Evolutionary conservation across 1,284 basidiomycete genomes (phyloP).

Genomic region (Rhodotorula glutinis): DNA sequence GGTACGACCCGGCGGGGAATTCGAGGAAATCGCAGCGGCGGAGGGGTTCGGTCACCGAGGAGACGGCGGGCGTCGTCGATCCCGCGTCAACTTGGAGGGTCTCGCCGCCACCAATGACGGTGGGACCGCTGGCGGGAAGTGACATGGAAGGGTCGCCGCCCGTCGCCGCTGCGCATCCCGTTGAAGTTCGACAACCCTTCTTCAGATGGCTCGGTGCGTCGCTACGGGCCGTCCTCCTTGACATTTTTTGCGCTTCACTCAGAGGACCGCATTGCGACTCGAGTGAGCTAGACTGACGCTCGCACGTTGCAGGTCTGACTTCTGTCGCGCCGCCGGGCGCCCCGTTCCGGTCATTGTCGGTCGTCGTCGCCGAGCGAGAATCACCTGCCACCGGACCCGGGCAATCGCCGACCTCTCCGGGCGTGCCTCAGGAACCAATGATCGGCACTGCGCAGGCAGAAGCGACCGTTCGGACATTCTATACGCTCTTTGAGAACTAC

Average conservation of each 20-base stretch:
- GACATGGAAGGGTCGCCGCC: not conserved
- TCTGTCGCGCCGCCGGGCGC: conserved; percentile 9
- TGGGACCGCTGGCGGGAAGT: not conserved
- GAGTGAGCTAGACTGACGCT: not conserved
- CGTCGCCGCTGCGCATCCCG: not conserved
- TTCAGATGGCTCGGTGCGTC: conserved; percentile 14
- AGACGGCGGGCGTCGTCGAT: not conserved
- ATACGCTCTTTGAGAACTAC: conserved; percentile 14
- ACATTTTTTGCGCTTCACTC: too few relatives aligned
- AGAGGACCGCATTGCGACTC: too few relatives aligned
- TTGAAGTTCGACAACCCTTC: conserved; percentile 8
- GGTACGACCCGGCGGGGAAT: conserved; percentile 6
- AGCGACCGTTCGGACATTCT: conserved; percentile 6
- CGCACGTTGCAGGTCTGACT: not conserved
- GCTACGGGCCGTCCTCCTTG: too few relatives aligned
- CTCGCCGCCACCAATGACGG: not conserved
- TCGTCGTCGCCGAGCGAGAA: not conserved
- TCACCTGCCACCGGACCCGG: not conserved
- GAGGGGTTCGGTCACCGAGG: not conserved
- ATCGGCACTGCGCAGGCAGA: not conserved
- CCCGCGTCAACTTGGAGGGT: too few relatives aligned
- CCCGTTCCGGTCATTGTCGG: conserved; percentile 1
- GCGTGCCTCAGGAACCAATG: not conserved
- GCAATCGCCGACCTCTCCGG: not conserved
- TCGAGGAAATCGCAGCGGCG: not conserved